Conservation (phyloP, 371 early-diverging fungal species). For the Syncephalastrum sp. region DNA sequence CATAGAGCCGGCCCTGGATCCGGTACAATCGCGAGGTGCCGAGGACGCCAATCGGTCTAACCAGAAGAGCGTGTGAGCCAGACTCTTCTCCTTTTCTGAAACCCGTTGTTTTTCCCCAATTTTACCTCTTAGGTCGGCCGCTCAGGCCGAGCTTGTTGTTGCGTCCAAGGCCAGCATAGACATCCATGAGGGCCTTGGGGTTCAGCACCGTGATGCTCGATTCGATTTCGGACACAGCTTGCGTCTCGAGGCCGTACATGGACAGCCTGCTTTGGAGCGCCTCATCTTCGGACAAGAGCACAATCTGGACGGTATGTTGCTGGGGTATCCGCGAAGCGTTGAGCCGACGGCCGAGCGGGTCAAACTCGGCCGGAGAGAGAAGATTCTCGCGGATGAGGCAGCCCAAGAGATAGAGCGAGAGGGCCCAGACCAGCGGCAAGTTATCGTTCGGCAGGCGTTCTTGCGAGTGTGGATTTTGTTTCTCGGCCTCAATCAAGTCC, state of each 20-base stretch:
- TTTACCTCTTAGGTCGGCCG: constrained; percentile 74
- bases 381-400: constrained; percentile 77
- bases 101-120: background rate
- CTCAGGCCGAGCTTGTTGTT: constrained; percentile 77
- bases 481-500: constrained; percentile 75
- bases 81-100: too few species aligned
- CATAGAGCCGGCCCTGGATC: constrained; percentile 80
- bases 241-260: constrained; percentile 80
- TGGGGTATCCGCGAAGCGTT: constrained; percentile 41
- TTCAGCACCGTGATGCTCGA: constrained; percentile 71
- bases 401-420: constrained; percentile 81
- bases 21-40: constrained; percentile 82
- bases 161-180: constrained; percentile 72
- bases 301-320: constrained; percentile 77
- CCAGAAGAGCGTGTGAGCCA: background rate
- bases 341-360: constrained; percentile 83
- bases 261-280: constrained; percentile 68
- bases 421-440: constrained; percentile 89
- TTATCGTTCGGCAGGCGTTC: constrained; percentile 85
- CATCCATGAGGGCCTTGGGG: constrained; percentile 81
- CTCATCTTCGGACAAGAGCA: constrained; percentile 74
- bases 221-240: constrained; percentile 66
- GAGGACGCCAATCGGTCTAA: constrained; percentile 69
- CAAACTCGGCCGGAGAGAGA: constrained; percentile 77
- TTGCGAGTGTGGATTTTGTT: constrained; percentile 70